These are phyloP conservation scores for Glarea lozoyensis DNA, from an alignment of 495 filamentous ascomycete species.

Conservation along the genomic window DNA sequence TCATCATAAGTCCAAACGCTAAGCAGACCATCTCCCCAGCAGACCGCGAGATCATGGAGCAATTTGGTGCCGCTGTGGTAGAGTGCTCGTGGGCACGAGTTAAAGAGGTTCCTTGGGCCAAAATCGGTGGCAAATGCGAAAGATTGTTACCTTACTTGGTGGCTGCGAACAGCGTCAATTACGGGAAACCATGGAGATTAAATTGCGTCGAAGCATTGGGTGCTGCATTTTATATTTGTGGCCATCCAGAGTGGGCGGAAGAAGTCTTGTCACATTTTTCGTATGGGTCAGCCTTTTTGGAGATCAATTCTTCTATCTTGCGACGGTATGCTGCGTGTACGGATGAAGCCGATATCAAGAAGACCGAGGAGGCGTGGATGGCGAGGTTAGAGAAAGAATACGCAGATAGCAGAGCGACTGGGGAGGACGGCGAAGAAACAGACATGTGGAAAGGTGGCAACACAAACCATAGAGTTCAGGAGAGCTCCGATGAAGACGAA, in stretches of 20 bases:
- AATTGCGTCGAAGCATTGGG: conserved; percentile 96
- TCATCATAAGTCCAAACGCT: conserved; percentile 90
- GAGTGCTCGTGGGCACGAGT: conserved; percentile 96
- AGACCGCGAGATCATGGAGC: conserved; percentile 70
- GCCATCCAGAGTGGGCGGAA: conserved; percentile 82
- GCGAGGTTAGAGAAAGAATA: conserved; percentile 86
- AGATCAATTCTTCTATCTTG: conserved; percentile 76
- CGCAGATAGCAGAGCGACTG: conserved; percentile 61
- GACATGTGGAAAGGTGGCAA: conserved; percentile 85
- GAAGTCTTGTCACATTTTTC: conserved; percentile 74
- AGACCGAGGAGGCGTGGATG: conserved; percentile 77
- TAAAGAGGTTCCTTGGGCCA: conserved; percentile 79
- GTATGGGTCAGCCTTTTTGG: conserved; percentile 78
- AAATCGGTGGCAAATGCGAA: conserved; percentile 93
- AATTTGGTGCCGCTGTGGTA: conserved; percentile 88
- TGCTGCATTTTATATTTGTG: conserved; percentile 86
- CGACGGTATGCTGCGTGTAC: conserved; percentile 77
- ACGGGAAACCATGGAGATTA: conserved; percentile 85
- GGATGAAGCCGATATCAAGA: conserved; percentile 82
- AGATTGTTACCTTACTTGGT: conserved; percentile 89
- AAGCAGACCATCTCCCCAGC: conserved; percentile 75
- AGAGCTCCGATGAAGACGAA: conserved; percentile 47
- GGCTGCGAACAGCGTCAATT: conserved; percentile 94
- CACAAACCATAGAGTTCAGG: conserved; percentile 54
- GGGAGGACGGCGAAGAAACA: conserved; percentile 41